A percentile compares a stretch with the other conserved stretches of the same genome.
Conservation (phyloP, 2,329 filamentous ascomycete genomes). For the Rutstroemia sp. region DNA sequence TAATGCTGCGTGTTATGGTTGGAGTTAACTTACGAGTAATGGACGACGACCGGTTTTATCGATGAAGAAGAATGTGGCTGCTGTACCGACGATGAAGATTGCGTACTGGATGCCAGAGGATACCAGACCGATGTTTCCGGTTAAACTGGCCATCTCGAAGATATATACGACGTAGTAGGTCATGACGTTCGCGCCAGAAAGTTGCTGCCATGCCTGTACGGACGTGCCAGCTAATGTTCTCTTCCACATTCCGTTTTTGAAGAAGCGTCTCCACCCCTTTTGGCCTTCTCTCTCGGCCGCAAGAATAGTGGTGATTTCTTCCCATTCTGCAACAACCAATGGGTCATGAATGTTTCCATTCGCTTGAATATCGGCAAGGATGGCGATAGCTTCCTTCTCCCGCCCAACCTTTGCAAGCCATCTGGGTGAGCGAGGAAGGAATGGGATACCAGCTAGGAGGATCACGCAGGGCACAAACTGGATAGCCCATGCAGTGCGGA, state of each 20-base stretch:
- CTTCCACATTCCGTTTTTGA: conserved; percentile 50
- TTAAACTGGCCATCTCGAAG: conserved; percentile 32
- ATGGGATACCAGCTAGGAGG: conserved; percentile 35
- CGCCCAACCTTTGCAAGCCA: conserved; percentile 44
- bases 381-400: conserved; percentile 36
- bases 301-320: conserved; percentile 41
- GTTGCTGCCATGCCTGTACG: conserved; percentile 20
- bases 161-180: conserved; percentile 34
- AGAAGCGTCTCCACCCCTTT: conserved; percentile 32
- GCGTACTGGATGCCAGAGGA: conserved; percentile 21
- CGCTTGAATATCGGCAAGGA: conserved; percentile 50
- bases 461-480: conserved; percentile 39
- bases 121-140: conserved; percentile 30
- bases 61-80: conserved; percentile 20
- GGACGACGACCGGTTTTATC: conserved; percentile 16
- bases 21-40: not conserved
- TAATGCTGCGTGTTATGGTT: too few relatives aligned
- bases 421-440: conserved; percentile 42
- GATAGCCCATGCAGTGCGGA: conserved; percentile 43
- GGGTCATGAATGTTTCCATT: conserved; percentile 46
- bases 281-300: conserved; percentile 21
- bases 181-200: conserved; percentile 24
- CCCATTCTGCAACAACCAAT: conserved; percentile 48
- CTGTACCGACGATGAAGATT: conserved; percentile 21
- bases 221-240: conserved; percentile 29